phyloP scores from a whole-genome alignment of 805 yeast species.

The Cyberlindnera americana region DNA sequence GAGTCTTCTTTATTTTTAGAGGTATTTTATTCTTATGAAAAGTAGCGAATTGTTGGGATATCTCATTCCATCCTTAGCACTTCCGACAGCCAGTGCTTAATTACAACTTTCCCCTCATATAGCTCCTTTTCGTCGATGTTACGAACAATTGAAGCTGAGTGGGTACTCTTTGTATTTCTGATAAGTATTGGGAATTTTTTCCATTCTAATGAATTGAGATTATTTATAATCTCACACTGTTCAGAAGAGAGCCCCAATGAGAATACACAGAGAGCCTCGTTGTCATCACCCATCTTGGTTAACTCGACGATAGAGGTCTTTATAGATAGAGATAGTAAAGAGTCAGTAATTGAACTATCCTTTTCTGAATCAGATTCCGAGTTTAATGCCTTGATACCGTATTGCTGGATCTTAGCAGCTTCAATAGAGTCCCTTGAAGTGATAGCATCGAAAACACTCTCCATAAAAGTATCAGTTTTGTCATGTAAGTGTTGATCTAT shows the following conservation, averaged over 20 bases:
- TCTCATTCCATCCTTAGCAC: constrained; percentile 30
- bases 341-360: no score
- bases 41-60: no score
- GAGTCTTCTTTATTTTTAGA: no score
- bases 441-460: constrained; percentile 59
- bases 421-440: constrained; percentile 32
- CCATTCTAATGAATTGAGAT: constrained; percentile 64
- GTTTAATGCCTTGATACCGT: constrained; percentile 14
- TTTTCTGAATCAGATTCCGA: no score
- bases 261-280: constrained; percentile 22
- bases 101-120: constrained; percentile 66
- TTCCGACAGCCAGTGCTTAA: constrained; percentile 57
- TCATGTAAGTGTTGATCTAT: constrained; percentile 48
- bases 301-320: constrained; percentile 28
- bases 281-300: constrained; percentile 16
- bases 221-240: constrained; percentile 51
- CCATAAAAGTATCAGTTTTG: constrained; percentile 61
- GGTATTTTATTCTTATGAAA: no score
- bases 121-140: constrained; percentile 48
- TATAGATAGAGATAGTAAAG: not conserved
- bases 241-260: constrained; percentile 35
- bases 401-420: constrained; percentile 20
- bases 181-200: constrained; percentile 67
- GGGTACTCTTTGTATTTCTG: constrained; percentile 62
- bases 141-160: constrained; percentile 79